Evolutionary conservation across 192 early-diverging fungal genomes (phyloP), one percentile per base, ranked within the genome.

Genomic region (Backusella tuberculispora): DNA sequence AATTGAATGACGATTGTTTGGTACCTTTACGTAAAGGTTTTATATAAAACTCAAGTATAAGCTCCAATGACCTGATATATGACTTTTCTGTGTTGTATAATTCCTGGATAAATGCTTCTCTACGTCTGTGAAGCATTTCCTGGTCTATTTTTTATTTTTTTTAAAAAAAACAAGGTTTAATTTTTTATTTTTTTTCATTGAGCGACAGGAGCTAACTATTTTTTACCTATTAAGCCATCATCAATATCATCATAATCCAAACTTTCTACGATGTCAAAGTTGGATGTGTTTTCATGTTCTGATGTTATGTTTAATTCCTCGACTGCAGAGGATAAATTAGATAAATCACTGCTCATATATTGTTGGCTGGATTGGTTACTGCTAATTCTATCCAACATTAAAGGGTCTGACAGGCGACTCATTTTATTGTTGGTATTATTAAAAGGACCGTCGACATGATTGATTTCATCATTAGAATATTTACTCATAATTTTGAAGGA

Each of bases 201-300:
- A 60, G 21, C 12, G 21, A 60, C 53, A 60, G 21, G 19, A 60
- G 1, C 48, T 24, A 46, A 53, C 45, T 10, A 29, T 60, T 77
- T 43, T 63, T 44, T 80, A 75, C 78, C 78, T 56, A 80, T 76
- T 46, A 76, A 50, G 40, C 71, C 74, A 38, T 75, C 72, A 50
- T 80, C 78, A 4, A 76, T 53, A 71, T 80, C 74, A 44, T 80
- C 78, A 42, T 80, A 80, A 63, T 67, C 74, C 4, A 80, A 56
- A n/a, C 69, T 34, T n/a, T 80, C 74, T 12, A 80, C 53, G 15
- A 80, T 80, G 48, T 72, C 78, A 12, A 80, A 68, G 19, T 71
- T 60, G 34, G 46, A 66, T 17, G 3, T 26, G 37, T 34, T 21
- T 65, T 38, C 34, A 63, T 17, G 15, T 42, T n/a, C 24, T 67